These are phyloP conservation scores for Harringtonia lauricola DNA, from an alignment of 2,329 filamentous ascomycete species.

Conservation along the genomic window DNA sequence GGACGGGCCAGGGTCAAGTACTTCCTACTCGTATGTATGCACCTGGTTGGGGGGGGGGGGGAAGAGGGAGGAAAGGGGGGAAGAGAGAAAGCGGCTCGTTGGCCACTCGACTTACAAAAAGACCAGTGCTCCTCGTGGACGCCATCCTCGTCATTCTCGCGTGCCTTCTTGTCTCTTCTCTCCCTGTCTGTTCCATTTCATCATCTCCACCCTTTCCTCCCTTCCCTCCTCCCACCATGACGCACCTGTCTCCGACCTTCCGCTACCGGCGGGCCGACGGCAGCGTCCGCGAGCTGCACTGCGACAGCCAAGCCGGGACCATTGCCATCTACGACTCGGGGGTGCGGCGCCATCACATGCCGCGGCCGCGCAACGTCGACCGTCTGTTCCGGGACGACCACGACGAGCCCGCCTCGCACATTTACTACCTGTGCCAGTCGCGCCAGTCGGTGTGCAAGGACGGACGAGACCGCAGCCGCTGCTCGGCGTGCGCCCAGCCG, in stretches of 20 bases:
- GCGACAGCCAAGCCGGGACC: not conserved
- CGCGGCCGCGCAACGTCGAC: constrained; percentile 7
- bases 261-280: constrained; percentile 8
- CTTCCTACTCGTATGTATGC: too few species aligned
- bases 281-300: constrained; percentile 1
- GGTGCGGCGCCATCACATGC: not conserved
- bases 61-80: too few species aligned
- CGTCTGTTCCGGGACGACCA: constrained; percentile 5
- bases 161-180: too few species aligned
- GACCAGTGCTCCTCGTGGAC: too few species aligned
- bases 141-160: too few species aligned
- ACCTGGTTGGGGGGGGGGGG: too few species aligned
- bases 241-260: not conserved
- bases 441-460: constrained; percentile 5
- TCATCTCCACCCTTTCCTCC: not conserved
- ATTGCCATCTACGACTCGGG: not conserved
- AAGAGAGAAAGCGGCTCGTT: too few species aligned
- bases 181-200: not conserved
- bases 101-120: too few species aligned
- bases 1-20: too few species aligned
- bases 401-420: constrained; percentile 8
- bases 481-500: constrained; percentile 2
- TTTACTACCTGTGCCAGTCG: not conserved
- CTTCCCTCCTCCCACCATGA: not conserved
- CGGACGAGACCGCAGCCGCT: constrained; percentile 1